These are phyloP conservation scores for Arthrinium puccinioides DNA, from an alignment of 2,329 filamentous ascomycete genomes.

Conservation along the genomic window DNA sequence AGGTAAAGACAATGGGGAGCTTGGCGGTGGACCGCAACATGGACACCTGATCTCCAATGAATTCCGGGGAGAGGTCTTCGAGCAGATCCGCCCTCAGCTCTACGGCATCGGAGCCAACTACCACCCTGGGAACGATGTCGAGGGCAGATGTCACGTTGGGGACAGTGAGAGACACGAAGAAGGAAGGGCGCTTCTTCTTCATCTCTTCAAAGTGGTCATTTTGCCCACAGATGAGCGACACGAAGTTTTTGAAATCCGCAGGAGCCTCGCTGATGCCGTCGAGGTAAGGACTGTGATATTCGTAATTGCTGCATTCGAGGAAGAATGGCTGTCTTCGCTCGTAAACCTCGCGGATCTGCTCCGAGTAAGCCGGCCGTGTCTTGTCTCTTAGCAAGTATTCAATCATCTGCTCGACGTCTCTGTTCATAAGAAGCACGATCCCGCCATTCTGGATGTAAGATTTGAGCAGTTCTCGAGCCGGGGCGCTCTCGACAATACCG, in stretches of 20 bases:
- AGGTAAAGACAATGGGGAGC: conserved; percentile 84
- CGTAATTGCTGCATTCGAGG: conserved; percentile 85
- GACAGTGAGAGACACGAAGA: conserved; percentile 87
- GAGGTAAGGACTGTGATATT: conserved; percentile 76
- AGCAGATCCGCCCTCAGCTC: conserved; percentile 91
- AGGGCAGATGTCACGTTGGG: conserved; percentile 61
- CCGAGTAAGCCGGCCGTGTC: conserved; percentile 83
- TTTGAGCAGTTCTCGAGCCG: conserved; percentile 68
- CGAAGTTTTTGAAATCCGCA: conserved; percentile 66
- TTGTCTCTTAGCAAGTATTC: conserved; percentile 84
- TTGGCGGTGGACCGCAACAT: conserved; percentile 64
- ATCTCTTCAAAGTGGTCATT: conserved; percentile 46
- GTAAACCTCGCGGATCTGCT: conserved; percentile 89
- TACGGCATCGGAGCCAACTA: conserved; percentile 84
- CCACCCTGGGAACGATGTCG: conserved; percentile 61
- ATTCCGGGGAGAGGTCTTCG: conserved; percentile 67
- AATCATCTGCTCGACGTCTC: conserved; percentile 82
- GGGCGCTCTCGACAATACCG: conserved; percentile 80
- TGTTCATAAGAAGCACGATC: conserved; percentile 78
- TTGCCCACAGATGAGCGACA: conserved; percentile 60
- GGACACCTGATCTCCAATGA: conserved; percentile 74
- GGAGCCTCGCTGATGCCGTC: conserved; percentile 39
- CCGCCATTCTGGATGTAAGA: conserved; percentile 71
- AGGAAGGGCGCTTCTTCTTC: conserved; percentile 66
- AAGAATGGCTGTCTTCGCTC: conserved; percentile 84